Conservation (phyloP, 768 basidiomycete genomes). For the Tubosaeta sp. region DNA sequence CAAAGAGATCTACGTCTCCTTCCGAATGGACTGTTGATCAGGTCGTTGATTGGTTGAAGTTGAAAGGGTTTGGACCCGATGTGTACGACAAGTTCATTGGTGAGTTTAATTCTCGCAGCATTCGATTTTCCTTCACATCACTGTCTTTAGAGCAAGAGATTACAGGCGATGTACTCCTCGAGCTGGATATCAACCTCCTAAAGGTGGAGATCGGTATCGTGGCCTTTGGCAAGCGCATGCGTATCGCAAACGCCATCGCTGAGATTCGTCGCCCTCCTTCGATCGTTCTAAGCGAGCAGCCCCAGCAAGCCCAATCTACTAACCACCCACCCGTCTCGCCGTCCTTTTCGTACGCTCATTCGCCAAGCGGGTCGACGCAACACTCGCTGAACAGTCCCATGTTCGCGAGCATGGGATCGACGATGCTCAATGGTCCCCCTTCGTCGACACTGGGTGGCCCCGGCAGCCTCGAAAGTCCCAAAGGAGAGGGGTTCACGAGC, state of each 20-base stretch:
- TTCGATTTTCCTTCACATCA: neutral
- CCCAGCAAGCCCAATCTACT: conserved; percentile 30
- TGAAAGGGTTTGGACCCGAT: conserved; percentile 78
- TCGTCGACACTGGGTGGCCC: conserved; percentile 22
- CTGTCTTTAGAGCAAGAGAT: conserved; percentile 86
- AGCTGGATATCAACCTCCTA: conserved; percentile 86
- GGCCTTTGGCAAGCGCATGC: conserved; percentile 91
- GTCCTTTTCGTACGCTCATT: conserved; percentile 31
- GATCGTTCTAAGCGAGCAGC: conserved; percentile 49
- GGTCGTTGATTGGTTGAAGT: conserved; percentile 83
- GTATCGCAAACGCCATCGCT: conserved; percentile 87
- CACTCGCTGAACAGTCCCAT: conserved; percentile 43
- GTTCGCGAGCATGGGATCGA: conserved; percentile 30
- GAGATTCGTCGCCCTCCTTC: conserved; percentile 78
- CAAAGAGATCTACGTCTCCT: conserved; percentile 42
- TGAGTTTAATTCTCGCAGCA: conserved; percentile 32
- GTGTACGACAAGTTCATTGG: conserved; percentile 86
- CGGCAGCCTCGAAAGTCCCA: conserved; percentile 33
- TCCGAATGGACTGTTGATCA: conserved; percentile 85
- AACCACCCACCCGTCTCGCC: conserved; percentile 24
- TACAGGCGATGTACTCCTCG: conserved; percentile 92
- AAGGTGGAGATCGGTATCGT: conserved; percentile 91
- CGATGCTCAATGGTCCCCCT: conserved; percentile 12
- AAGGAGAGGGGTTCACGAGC: conserved; percentile 13
- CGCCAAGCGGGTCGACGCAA: conserved; percentile 38